Percentiles rank a stretch among this genome's conserved stretches.
Conservation (phyloP, 306 rosid genomes). For the Trifolium subterraneum region DNA sequence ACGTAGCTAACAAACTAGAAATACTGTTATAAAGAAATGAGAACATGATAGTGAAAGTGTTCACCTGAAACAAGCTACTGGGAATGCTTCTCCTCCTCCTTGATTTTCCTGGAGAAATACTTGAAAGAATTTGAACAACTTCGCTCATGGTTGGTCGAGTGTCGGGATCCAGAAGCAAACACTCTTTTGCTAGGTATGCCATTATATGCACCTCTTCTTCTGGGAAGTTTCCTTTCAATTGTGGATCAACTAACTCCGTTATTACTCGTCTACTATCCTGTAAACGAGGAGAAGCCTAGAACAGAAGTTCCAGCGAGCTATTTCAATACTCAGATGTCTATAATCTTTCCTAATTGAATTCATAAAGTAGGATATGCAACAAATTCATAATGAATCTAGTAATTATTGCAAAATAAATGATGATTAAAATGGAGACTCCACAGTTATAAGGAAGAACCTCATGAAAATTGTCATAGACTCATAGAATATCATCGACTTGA, state of each 20-base stretch:
- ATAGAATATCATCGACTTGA: no score
- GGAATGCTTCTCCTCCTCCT: conserved; percentile 74
- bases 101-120: conserved; percentile 77
- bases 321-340: conserved; percentile 24
- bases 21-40: conserved; percentile 5
- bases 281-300: conserved; percentile 86
- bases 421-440: no score
- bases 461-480: no score
- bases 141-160: conserved; percentile 95
- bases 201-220: conserved; percentile 92
- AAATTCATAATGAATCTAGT: conserved; percentile 5
- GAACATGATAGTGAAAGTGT: conserved; percentile 18
- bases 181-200: conserved; percentile 97
- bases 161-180: conserved; percentile 87
- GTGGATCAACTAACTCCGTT: conserved; percentile 77
- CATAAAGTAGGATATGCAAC: conserved; percentile 28
- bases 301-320: conserved; percentile 36
- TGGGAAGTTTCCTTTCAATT: conserved; percentile 67
- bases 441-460: no score
- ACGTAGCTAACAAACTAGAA: conserved; percentile 12
- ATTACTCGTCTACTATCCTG: conserved; percentile 77
- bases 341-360: conserved; percentile 16
- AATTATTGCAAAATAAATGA: neutral
- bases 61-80: conserved; percentile 67
- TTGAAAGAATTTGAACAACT: conserved; percentile 94